A percentile compares a stretch with the other conserved stretches of the same genome.
These are phyloP conservation scores for Podaxis sp. DNA, from an alignment of 768 basidiomycete genomes.

Conservation along the genomic window DNA sequence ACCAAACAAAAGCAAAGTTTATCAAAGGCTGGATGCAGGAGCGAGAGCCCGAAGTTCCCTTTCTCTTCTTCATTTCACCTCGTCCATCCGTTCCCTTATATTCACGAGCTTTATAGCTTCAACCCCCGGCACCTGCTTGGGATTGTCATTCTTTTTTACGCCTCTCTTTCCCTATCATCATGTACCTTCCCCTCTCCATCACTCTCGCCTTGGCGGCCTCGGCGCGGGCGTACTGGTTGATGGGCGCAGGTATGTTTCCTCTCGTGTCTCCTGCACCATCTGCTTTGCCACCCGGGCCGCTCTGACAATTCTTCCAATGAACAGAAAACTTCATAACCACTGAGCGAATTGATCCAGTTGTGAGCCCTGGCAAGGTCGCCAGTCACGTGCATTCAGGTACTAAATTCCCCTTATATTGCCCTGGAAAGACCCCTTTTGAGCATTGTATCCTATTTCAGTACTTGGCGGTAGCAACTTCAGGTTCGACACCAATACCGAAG, in stretches of 20 bases:
- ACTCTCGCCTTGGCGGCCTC: conserved; percentile 27
- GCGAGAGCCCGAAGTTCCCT: not conserved
- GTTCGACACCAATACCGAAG: conserved; percentile 35
- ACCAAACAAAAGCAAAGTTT: conserved; percentile 15
- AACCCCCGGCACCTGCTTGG: conserved; percentile 15
- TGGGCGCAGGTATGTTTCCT: conserved; percentile 35
- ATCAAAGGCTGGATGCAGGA: conserved; percentile 6
- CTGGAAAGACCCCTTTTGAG: not conserved
- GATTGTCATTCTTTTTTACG: conserved; percentile 26
- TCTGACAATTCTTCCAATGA: not conserved
- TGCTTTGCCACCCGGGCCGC: too few relatives aligned
- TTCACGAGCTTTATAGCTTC: not conserved
- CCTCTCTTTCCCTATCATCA: conserved; percentile 22
- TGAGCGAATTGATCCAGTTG: conserved; percentile 50
- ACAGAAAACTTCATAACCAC: conserved; percentile 37
- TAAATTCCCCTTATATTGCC: not conserved
- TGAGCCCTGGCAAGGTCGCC: conserved; percentile 43
- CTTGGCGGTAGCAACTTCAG: conserved; percentile 55
- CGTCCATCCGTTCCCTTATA: conserved; percentile 3
- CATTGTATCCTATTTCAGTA: conserved; percentile 27
- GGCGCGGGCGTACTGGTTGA: conserved; percentile 45
- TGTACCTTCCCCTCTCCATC: conserved; percentile 31
- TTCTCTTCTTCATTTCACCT: conserved; percentile 10
- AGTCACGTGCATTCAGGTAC: conserved; percentile 47
- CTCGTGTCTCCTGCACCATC: not conserved